Base-by-base conservation (phyloP, 768 basidiomycete species). In the Butyriboletus loyo region DNA sequence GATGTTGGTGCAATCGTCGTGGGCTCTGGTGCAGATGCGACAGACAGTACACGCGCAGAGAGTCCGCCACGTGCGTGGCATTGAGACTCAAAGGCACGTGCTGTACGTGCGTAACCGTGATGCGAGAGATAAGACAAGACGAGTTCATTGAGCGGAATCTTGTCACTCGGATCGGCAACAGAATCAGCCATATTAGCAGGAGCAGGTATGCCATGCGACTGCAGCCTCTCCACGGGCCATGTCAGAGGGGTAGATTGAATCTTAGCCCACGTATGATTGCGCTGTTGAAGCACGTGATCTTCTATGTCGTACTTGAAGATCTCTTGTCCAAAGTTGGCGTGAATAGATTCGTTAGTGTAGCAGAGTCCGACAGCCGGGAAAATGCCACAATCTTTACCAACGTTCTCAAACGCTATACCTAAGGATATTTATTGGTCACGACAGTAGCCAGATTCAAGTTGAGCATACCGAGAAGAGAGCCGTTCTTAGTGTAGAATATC, bases 261-360 rank as follows among this genome's bases (percentile, higher is more conserved):
- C 50, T 75, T 79, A 11, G 73, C 71, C 91, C 91, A 92, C 4
- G 81, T 79, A 7, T 64, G 69, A 51, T 83, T 81, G 46, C 84
- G 81, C 58, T 81, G 81, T 59, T 86, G 84, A 56, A 85, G 84
- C 15, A 90, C 87, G 61, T 95, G 83, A 43, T 85, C 82, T 50
- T 94, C 89, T 64, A 98, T 96, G 68, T 97, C 94, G 68, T 83
- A 98, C 60, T 77, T 80, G 81, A 98, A 98, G 4, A 85, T 78
- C 9, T 82, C 83, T 64, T 86, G 85, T 25, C 92, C 92, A 66
- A 98, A 95, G 73, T 98, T 98, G 62, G 86, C 86, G 31, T 84
- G 82, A 35, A 98, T 72, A 13, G 81, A 75, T 69, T 98, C 96
- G 31, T 82, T 81, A 1, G 77, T 72, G 61, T 93, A 87, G 45